A percentile compares a stretch with the other conserved stretches of the same genome.
phyloP scores from a whole-genome alignment of 2,329 filamentous ascomycete species.

The Mycogone perniciosa region DNA sequence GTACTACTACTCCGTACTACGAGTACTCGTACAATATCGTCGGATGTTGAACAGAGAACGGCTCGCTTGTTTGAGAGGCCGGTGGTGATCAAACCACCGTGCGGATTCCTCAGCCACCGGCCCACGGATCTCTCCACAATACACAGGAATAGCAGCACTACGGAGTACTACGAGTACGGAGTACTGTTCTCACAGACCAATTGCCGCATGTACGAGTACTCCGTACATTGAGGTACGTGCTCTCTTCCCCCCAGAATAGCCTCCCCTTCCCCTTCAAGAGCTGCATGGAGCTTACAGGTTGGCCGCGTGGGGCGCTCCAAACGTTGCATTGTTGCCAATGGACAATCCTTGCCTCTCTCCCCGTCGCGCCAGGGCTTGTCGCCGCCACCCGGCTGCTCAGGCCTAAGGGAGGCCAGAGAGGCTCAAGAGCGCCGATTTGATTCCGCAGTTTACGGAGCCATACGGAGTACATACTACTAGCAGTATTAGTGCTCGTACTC shows the following conservation, averaged over 20 bases:
- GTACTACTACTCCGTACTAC: too few species aligned
- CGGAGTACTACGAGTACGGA: too few species aligned
- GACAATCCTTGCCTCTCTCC: conserved; percentile 10
- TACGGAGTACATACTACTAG: neutral
- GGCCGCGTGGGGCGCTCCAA: conserved; percentile 11
- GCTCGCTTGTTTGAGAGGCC: neutral
- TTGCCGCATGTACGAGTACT: too few species aligned
- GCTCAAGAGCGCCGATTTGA: conserved; percentile 10
- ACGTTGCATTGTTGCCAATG: conserved; percentile 5
- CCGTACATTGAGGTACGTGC: neutral
- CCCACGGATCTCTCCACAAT: conserved; percentile 12
- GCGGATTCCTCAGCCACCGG: conserved; percentile 1
- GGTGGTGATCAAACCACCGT: conserved; percentile 12
- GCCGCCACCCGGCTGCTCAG: conserved; percentile 10
- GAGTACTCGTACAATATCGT: too few species aligned
- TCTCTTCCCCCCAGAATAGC: neutral
- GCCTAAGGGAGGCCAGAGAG: conserved; percentile 1
- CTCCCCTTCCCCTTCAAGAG: neutral
- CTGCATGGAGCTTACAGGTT: conserved; percentile 3
- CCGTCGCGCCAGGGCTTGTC: conserved; percentile 11
- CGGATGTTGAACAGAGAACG: neutral
- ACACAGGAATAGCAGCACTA: neutral
- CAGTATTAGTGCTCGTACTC: neutral
- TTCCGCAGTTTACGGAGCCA: conserved; percentile 5
- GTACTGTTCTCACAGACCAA: too few species aligned